Conservation (phyloP, 2,329 filamentous ascomycete genomes). For the Calonectria hawksworthii region DNA sequence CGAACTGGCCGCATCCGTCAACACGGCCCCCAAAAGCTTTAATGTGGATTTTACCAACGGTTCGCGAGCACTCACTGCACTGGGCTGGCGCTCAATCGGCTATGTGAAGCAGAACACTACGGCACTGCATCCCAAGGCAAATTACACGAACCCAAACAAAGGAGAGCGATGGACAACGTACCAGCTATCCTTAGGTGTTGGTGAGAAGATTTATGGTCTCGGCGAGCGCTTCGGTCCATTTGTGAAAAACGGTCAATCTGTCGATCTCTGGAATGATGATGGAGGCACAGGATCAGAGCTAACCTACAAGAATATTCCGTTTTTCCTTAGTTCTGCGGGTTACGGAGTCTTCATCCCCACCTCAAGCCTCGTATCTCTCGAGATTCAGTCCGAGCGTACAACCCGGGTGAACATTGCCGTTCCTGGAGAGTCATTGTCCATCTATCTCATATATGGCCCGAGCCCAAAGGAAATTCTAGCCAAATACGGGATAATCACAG, state of each 20-base stretch:
- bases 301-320: conserved; percentile 79
- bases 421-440: conserved; percentile 79
- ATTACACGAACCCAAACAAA: conserved; percentile 8
- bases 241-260: conserved; percentile 80
- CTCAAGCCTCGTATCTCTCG: conserved; percentile 77
- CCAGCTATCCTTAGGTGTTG: conserved; percentile 66
- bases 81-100: conserved; percentile 10
- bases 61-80: background rate
- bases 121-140: conserved; percentile 15
- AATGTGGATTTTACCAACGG: background rate
- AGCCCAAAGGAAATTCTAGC: conserved; percentile 79
- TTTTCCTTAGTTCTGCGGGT: conserved; percentile 77
- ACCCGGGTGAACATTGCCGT: conserved; percentile 79
- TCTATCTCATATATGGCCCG: conserved; percentile 80
- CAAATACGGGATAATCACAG: conserved; percentile 77
- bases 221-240: conserved; percentile 83
- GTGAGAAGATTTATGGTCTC: conserved; percentile 79
- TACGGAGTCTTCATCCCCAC: conserved; percentile 84
- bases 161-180: conserved; percentile 13
- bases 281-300: conserved; percentile 77
- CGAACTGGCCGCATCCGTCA: background rate
- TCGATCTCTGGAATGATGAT: conserved; percentile 75
- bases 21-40: conserved; percentile 6
- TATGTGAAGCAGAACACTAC: conserved; percentile 7
- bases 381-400: conserved; percentile 81